Evolutionary conservation across 2,329 filamentous ascomycete genomes (phyloP).

Genomic region (Ophiostoma novo-ulmi): DNA sequence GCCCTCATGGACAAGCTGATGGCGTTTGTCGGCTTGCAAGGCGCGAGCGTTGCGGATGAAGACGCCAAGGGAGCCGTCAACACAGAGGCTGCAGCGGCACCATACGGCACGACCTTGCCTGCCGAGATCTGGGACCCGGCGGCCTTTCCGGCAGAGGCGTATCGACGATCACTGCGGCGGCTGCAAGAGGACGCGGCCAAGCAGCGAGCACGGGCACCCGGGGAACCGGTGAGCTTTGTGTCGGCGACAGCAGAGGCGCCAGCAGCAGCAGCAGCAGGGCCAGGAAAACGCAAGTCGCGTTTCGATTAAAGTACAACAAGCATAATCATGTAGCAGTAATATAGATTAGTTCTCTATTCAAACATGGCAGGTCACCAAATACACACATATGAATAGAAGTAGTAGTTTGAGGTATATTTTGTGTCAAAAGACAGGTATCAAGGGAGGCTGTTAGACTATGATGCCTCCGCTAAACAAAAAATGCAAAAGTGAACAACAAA

Average conservation of each 20-base stretch:
- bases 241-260: constrained; percentile 31
- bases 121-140: constrained; percentile 54
- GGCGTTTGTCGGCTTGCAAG: constrained; percentile 53
- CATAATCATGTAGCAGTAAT: too few relatives aligned
- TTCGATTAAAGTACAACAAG: constrained; percentile 30
- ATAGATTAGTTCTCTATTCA: neutral
- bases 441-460: neutral
- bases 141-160: constrained; percentile 52
- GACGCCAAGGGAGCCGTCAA: constrained; percentile 14
- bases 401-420: neutral
- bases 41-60: constrained; percentile 29
- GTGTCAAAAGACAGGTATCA: neutral
- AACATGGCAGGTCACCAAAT: neutral
- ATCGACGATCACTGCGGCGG: constrained; percentile 46
- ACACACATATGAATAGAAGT: neutral
- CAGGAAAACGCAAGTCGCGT: constrained; percentile 35
- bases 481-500: neutral
- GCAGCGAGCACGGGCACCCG: constrained; percentile 42
- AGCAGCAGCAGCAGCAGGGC: constrained; percentile 24
- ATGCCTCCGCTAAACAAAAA: neutral
- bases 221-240: constrained; percentile 49
- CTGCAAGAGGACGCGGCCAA: constrained; percentile 44
- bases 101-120: constrained; percentile 61
- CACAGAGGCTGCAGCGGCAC: constrained; percentile 30
- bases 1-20: constrained; percentile 67